Evolutionary conservation across 352 stramenopile genomes (phyloP).

Genomic region (Peronosclerospora sorghi): DNA sequence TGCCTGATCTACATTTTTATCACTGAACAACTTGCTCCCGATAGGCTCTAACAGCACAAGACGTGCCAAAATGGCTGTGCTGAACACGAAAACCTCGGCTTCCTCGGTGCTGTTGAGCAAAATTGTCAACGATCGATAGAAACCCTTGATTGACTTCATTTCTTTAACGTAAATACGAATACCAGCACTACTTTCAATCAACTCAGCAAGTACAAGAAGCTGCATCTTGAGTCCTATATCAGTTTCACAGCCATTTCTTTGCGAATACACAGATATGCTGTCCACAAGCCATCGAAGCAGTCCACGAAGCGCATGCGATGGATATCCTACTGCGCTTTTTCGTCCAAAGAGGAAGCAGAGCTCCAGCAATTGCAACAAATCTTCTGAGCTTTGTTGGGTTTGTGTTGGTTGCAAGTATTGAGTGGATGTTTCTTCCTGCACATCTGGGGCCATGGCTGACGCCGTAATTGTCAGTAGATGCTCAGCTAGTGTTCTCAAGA

Average conservation of each 20-base stretch:
- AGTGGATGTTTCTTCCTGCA: constrained; percentile 6
- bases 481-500: constrained; percentile 52
- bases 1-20: constrained; percentile 71
- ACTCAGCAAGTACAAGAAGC: constrained; percentile 51
- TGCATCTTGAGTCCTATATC: constrained; percentile 52
- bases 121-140: constrained; percentile 72
- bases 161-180: constrained; percentile 72
- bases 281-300: constrained; percentile 53
- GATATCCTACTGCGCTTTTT: constrained; percentile 50
- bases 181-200: constrained; percentile 59
- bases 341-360: constrained; percentile 46
- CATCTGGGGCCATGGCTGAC: constrained; percentile 1
- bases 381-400: constrained; percentile 13
- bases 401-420: constrained; percentile 24
- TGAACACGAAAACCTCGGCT: constrained; percentile 58
- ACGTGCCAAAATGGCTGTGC: constrained; percentile 63
- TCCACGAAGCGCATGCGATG: constrained; percentile 55
- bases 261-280: constrained; percentile 28
- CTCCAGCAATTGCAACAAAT: constrained; percentile 43
- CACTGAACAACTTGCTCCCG: constrained; percentile 69
- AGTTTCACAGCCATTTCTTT: constrained; percentile 31
- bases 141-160: constrained; percentile 68
- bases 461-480: constrained; percentile 25
- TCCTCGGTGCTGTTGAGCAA: constrained; percentile 74
- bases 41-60: constrained; percentile 63